Conservation (phyloP, 345 rosid species). For the Hibiscus mutabilis region DNA sequence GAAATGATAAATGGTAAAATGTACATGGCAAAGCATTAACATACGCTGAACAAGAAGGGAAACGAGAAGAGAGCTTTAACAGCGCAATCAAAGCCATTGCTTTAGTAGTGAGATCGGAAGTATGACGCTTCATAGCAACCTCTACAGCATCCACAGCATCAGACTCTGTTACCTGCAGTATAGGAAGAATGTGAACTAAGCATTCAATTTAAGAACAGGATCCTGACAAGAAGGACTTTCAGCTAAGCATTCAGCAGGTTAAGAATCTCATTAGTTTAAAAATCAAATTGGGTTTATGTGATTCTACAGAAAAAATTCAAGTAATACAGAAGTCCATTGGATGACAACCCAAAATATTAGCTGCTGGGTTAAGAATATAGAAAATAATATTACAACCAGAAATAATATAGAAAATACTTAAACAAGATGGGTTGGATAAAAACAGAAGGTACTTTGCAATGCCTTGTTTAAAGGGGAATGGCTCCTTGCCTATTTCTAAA, state of each 20-base stretch:
- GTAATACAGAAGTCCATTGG: neutral
- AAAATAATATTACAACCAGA: neutral
- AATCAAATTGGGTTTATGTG: neutral
- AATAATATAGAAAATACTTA: neutral
- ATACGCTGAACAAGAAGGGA: slow-evolving; percentile 89
- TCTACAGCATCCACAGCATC: slow-evolving; percentile 88
- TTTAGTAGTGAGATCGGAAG: slow-evolving; percentile 72
- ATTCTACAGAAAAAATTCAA: neutral
- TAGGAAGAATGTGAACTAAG: neutral
- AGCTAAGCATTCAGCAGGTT: neutral
- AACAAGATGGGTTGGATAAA: neutral
- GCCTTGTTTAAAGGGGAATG: slow-evolving; percentile 1
- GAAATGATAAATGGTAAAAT: neutral
- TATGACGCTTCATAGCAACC: slow-evolving; percentile 56
- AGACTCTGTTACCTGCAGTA: slow-evolving; percentile 74
- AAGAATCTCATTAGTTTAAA: neutral
- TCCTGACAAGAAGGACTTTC: neutral
- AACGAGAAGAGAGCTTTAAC: slow-evolving; percentile 92
- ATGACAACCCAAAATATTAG: neutral
- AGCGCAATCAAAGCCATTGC: slow-evolving; percentile 88
- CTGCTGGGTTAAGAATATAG: too few species aligned
- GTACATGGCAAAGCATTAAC: slow-evolving; percentile 19
- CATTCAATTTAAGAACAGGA: slow-evolving; percentile 8
- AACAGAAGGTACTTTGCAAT: slow-evolving; percentile 2
- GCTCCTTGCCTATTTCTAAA: slow-evolving; percentile 3